A percentile compares a stretch with the other conserved stretches of the same genome.
These are phyloP conservation scores for Albugo candida DNA, from an alignment of 352 stramenopile species.

Conservation along the genomic window DNA sequence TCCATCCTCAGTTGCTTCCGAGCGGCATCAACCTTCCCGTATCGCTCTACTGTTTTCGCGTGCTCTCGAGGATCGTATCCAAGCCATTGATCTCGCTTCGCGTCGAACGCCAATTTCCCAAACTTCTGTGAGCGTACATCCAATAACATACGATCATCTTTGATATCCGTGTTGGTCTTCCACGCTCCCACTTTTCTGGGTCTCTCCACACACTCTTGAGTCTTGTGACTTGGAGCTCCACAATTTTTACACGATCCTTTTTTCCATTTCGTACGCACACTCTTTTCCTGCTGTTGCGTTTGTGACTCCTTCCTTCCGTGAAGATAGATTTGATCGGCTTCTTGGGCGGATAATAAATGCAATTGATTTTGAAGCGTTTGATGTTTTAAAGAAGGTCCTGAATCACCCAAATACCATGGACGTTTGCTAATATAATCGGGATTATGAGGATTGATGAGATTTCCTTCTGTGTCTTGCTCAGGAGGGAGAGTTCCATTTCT, in stretches of 20 bases:
- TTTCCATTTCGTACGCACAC: slow-evolving; percentile 33
- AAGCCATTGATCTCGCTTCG: slow-evolving; percentile 94
- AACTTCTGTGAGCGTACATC: slow-evolving; percentile 77
- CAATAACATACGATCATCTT: slow-evolving; percentile 62
- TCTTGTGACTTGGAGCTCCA: slow-evolving; percentile 84
- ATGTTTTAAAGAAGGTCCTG: slow-evolving; percentile 87
- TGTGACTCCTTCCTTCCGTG: slow-evolving; percentile 15
- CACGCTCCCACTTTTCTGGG: slow-evolving; percentile 81
- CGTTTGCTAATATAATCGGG: slow-evolving; percentile 98
- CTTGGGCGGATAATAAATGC: slow-evolving; percentile 78
- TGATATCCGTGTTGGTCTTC: slow-evolving; percentile 84
- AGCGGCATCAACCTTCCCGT: slow-evolving; percentile 61
- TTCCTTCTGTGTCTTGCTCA: slow-evolving; percentile 79
- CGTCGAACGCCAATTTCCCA: slow-evolving; percentile 93
- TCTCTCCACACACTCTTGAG: slow-evolving; percentile 83
- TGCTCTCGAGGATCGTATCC: slow-evolving; percentile 82
- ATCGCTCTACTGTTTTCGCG: slow-evolving; percentile 48
- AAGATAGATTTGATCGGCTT: slow-evolving; percentile 68
- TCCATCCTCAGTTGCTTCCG: slow-evolving; percentile 20
- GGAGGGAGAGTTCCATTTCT: slow-evolving; percentile 76
- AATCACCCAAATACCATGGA: slow-evolving; percentile 96
- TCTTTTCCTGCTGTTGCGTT: not conserved
- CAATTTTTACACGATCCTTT: slow-evolving; percentile 91
- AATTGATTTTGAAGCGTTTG: slow-evolving; percentile 84
- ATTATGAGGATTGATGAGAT: slow-evolving; percentile 99